These are phyloP conservation scores for Yarrowia yakushimensis DNA, from an alignment of 805 yeast genomes.

Conservation along the genomic window DNA sequence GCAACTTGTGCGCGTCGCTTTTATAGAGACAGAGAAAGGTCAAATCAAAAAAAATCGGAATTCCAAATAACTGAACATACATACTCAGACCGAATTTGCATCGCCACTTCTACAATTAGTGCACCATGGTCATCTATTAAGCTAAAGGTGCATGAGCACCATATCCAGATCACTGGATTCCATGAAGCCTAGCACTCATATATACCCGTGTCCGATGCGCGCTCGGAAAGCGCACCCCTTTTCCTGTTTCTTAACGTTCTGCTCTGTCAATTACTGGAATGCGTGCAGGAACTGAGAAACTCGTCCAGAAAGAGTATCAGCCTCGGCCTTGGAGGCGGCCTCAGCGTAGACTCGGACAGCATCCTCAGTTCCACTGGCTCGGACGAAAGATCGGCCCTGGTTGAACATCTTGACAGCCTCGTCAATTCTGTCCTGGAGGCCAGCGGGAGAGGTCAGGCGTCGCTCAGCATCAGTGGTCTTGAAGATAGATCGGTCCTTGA, in stretches of 20 bases:
- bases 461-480: slow-evolving; percentile 90
- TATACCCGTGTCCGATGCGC: neutral
- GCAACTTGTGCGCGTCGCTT: neutral
- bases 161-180: neutral
- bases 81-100: no score
- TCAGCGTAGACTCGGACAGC: slow-evolving; percentile 96
- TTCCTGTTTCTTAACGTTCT: neutral
- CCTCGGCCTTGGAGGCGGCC: slow-evolving; percentile 54
- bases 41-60: no score
- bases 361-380: slow-evolving; percentile 97
- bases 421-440: slow-evolving; percentile 73
- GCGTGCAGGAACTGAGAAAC: slow-evolving; percentile 22
- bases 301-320: slow-evolving; percentile 35
- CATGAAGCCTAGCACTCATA: neutral
- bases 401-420: slow-evolving; percentile 51
- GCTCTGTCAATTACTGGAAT: neutral
- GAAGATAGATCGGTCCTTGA: slow-evolving; percentile 74
- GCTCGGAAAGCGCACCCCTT: neutral
- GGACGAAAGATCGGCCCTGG: slow-evolving; percentile 81
- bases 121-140: neutral
- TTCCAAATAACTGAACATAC: no score
- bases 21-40: no score
- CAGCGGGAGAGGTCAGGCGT: slow-evolving; percentile 67
- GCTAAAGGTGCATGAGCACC: neutral
- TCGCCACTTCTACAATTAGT: neutral